Evolutionary conservation across 768 basidiomycete species (phyloP).

Genomic region (Porphyrellus cyaneotinctus): DNA sequence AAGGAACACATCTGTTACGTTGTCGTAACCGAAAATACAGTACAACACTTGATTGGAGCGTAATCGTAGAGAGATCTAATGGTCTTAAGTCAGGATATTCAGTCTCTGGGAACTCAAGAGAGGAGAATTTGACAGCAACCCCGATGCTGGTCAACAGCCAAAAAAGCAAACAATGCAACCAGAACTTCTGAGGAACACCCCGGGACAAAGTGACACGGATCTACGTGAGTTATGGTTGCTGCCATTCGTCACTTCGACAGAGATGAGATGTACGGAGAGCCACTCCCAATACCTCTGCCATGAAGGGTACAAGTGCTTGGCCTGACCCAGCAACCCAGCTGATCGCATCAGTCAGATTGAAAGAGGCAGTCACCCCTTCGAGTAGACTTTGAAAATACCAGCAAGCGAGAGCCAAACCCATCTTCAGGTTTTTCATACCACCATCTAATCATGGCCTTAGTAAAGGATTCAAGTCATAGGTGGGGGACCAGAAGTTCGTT

Average conservation of each 20-base stretch:
- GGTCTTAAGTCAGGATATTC: background rate
- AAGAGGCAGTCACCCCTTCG: background rate
- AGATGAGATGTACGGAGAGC: too few species aligned
- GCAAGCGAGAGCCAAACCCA: background rate
- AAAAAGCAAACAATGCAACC: background rate
- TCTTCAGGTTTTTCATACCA: too few species aligned
- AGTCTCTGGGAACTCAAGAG: background rate
- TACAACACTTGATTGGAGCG: background rate
- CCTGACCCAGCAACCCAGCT: constrained; percentile 55
- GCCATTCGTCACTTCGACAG: too few species aligned
- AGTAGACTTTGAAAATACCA: background rate
- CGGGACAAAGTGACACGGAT: background rate
- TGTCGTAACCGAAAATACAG: background rate
- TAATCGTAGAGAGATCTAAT: background rate
- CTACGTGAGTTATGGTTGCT: too few species aligned
- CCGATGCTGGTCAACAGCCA: background rate
- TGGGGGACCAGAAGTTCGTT: background rate
- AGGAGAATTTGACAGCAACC: background rate
- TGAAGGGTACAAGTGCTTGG: constrained; percentile 46
- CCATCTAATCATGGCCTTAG: too few species aligned
- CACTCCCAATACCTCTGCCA: too few species aligned
- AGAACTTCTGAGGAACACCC: background rate
- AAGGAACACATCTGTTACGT: background rate
- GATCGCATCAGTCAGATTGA: constrained; percentile 31
- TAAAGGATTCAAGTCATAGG: background rate